Conservation (phyloP, 2,329 filamentous ascomycete species). For the Colletotrichum endophyticum region DNA sequence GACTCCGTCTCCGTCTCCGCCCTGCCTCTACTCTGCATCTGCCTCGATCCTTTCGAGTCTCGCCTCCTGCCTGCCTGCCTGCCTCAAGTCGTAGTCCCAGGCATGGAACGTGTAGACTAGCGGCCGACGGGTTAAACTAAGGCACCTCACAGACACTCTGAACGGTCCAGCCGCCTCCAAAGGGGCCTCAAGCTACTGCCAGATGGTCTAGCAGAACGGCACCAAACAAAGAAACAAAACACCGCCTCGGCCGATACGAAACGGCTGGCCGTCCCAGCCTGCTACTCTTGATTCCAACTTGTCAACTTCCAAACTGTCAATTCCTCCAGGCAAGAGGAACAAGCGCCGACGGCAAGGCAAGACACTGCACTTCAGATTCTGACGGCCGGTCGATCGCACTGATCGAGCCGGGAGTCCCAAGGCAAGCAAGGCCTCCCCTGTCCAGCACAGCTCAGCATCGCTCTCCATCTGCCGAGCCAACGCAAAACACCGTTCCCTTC, state of each 20-base stretch:
- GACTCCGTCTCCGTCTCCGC: background rate
- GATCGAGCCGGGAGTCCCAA: background rate
- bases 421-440: slow-evolving; percentile 5
- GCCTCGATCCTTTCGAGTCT: background rate
- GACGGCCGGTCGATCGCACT: slow-evolving; percentile 1
- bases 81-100: background rate
- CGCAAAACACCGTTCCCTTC: slow-evolving; percentile 18
- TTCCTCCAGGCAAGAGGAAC: background rate
- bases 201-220: background rate
- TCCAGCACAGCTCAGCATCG: background rate
- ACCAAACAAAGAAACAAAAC: slow-evolving; percentile 19
- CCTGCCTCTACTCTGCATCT: background rate
- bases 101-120: background rate
- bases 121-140: slow-evolving; percentile 1
- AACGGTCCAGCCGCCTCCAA: background rate
- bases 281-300: background rate
- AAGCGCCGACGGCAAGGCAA: background rate
- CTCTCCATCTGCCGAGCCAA: slow-evolving; percentile 16
- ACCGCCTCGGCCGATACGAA: slow-evolving; percentile 17
- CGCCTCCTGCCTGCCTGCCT: background rate
- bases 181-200: background rate
- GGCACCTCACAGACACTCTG: slow-evolving; percentile 12
- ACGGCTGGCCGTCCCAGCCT: slow-evolving; percentile 9
- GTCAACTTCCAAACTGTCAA: background rate
- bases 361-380: background rate